Conservation (phyloP, 73 alveolate species). For the Halteria grandinella region DNA sequence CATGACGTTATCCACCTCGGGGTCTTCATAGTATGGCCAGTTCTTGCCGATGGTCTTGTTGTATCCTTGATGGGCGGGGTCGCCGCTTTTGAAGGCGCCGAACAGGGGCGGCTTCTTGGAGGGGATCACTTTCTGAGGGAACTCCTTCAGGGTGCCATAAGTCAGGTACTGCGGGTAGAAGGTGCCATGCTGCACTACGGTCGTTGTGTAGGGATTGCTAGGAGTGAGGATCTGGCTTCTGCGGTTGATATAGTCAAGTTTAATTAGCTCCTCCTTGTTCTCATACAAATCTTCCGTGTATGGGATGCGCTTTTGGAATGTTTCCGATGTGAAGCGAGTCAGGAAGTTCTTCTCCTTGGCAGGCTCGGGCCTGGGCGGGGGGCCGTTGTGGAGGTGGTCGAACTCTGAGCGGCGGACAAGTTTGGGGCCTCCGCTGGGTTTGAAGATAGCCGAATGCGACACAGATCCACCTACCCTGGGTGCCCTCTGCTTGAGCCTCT, state of each 20-base stretch:
- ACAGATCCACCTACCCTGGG: slow-evolving; percentile 3
- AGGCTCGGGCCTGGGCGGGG: slow-evolving; percentile 21
- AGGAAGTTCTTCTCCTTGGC: slow-evolving; percentile 23
- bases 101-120: slow-evolving; percentile 14
- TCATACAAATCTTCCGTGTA: slow-evolving; percentile 48
- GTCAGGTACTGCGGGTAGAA: slow-evolving; percentile 12
- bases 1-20: slow-evolving; percentile 20
- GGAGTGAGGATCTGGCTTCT: not conserved
- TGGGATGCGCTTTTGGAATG: slow-evolving; percentile 10
- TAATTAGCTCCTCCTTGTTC: slow-evolving; percentile 25
- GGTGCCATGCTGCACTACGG: slow-evolving; percentile 49
- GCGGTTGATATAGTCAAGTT: slow-evolving; percentile 16
- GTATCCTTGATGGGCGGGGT: slow-evolving; percentile 38
- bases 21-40: slow-evolving; percentile 32
- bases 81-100: slow-evolving; percentile 40
- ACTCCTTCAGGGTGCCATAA: slow-evolving; percentile 36
- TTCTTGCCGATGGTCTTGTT: slow-evolving; percentile 34
- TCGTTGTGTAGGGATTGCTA: slow-evolving; percentile 30
- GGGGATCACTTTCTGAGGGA: slow-evolving; percentile 37
- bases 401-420: slow-evolving; percentile 30
- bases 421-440: slow-evolving; percentile 40
- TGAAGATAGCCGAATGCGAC: not conserved
- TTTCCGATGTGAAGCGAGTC: slow-evolving; percentile 23
- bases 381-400: slow-evolving; percentile 40
- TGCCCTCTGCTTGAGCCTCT: not conserved